Evolutionary conservation across 2,329 filamentous ascomycete genomes (phyloP).

Genomic region (Xylaria sp.): DNA sequence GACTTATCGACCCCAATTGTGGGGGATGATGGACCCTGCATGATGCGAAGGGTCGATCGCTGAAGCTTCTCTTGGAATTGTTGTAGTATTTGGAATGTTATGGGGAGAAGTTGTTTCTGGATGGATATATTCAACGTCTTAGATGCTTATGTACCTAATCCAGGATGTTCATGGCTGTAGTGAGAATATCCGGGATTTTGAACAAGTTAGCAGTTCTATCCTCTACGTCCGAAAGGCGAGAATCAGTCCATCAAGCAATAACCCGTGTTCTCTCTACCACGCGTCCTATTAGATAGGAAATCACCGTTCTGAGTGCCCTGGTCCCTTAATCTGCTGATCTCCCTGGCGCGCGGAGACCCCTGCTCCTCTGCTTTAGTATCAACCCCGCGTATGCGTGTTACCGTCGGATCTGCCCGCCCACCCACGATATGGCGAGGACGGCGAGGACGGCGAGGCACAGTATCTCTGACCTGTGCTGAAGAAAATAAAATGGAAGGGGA

Average conservation of each 20-base stretch:
- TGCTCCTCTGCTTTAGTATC: background rate
- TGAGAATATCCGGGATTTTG: too few relatives aligned
- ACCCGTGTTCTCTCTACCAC: background rate
- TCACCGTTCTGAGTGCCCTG: background rate
- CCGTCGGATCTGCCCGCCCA: too few relatives aligned
- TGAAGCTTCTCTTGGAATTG: background rate
- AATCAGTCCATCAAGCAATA: too few relatives aligned
- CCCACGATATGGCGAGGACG: too few relatives aligned
- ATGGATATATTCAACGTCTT: too few relatives aligned
- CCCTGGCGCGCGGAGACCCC: background rate
- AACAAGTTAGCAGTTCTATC: too few relatives aligned
- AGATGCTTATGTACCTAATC: too few relatives aligned
- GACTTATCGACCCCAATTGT: background rate
- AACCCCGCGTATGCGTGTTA: background rate
- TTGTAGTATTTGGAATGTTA: background rate
- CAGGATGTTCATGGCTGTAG: background rate
- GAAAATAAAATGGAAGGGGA: too few relatives aligned
- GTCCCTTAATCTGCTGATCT: background rate
- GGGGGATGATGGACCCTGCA: background rate
- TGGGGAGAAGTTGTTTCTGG: background rate
- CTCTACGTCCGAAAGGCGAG: background rate
- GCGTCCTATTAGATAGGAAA: conserved; percentile 3
- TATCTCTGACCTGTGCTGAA: too few relatives aligned
- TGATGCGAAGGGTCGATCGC: background rate
- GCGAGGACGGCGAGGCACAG: too few relatives aligned